Base-by-base conservation (phyloP, 129 eudicot species). In the Pseudognaphalium luteoalbum region DNA sequence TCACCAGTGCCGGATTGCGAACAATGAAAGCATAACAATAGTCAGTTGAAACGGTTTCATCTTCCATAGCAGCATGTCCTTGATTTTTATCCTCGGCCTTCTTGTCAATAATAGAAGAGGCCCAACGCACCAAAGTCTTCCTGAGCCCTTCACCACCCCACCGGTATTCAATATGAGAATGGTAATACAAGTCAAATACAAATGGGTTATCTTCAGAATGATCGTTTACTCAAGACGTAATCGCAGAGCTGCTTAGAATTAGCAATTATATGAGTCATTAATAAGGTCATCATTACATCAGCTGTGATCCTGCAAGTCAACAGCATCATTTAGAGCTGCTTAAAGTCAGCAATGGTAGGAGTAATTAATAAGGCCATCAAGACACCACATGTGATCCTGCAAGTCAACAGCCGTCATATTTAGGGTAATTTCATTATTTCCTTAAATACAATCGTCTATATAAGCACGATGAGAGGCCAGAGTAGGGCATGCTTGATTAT, bases 121-220 rank as follows among this genome's bases (percentile, higher is more conserved):
- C 94, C 99, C 97, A 95, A 7, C 99, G 84, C 10, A 86, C 89
- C 85, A 95, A 74, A 78, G 99, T 91, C 87, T 89, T 91, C 85
- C 96, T 91, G 63, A 95, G 84, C 76, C 99, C 97, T 89, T 95
- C 99, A 57, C 99, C 97, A 15, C 99, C 99, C 99, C 99, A 91
- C 25, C 97, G 88, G 68, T 95, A 91, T 76, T 95, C 99, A 47
- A 95, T 95, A 64, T 91, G 99, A 7, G 97, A 91, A 80, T 89
- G 97, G 64, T 95, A 95, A 78, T 89, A 92, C 52, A 90, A 79
- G 82, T 95, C 99, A 76, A 85, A 88, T 19, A 95, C 96, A 77
- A 91, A 89, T 0, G 91, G 91, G 74, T 84, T 85, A 65, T 91
- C 94, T 60, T 95, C 97, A 0, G 91, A 83, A 39, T 86, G 87